Conservation (phyloP, 306 rosid species). For the Castanea mollissima region DNA sequence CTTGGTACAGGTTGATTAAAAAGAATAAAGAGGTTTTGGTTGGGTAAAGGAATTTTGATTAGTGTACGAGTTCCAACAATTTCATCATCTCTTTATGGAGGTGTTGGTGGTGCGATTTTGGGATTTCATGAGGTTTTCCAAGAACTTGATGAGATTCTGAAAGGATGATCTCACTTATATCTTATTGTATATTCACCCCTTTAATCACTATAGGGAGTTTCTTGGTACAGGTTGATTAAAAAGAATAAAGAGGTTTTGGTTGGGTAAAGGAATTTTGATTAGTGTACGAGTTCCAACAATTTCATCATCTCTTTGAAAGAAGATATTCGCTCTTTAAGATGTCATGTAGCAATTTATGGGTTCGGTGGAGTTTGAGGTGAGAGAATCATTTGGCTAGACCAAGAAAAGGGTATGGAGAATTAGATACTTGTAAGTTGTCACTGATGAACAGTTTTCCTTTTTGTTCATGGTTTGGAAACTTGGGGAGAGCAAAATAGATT, state of each 20-base stretch:
- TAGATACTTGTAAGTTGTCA: not conserved
- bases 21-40: not conserved
- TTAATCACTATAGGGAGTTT: too few species aligned
- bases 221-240: too few species aligned
- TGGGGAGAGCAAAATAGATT: not conserved
- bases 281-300: too few species aligned
- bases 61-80: not conserved
- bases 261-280: too few species aligned
- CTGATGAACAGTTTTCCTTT: not conserved
- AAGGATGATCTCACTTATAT: too few species aligned
- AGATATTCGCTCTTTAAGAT: not conserved
- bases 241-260: too few species aligned
- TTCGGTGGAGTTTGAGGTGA: not conserved
- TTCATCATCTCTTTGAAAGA: too few species aligned
- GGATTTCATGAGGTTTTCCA: too few species aligned
- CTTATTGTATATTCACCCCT: too few species aligned
- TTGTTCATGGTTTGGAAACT: not conserved
- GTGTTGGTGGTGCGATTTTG: too few species aligned
- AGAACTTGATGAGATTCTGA: too few species aligned
- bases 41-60: not conserved
- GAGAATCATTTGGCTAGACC: not conserved
- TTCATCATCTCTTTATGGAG: not conserved
- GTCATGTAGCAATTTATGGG: not conserved
- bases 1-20: not conserved
- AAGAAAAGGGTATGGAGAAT: not conserved